Percentiles rank a stretch among this genome's conserved stretches.
phyloP scores from a whole-genome alignment of 83 land plant genomes.

The Thuja plicata region DNA sequence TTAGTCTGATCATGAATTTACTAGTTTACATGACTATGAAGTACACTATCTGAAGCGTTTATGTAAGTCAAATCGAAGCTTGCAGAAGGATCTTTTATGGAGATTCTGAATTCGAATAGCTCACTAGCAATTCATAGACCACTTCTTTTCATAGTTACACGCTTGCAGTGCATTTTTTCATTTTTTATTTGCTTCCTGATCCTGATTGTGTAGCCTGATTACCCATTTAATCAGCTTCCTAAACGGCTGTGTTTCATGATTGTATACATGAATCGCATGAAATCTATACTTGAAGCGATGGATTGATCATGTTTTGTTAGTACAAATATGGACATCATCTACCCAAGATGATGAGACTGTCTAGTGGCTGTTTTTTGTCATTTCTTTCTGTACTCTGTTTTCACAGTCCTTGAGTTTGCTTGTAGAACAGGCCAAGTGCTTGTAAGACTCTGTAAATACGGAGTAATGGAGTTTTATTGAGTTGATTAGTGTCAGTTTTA shows the following conservation, averaged over 20 bases:
- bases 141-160: background rate
- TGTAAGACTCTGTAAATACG: background rate
- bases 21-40: background rate
- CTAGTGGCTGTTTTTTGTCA: background rate
- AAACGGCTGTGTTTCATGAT: background rate
- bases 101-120: background rate
- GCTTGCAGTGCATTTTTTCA: background rate
- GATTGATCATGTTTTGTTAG: background rate
- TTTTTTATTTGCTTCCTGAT: background rate
- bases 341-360: background rate
- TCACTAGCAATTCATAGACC: background rate
- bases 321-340: background rate
- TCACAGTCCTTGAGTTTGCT: background rate
- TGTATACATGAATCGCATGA: background rate
- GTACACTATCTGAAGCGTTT: background rate
- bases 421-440: background rate
- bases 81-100: background rate
- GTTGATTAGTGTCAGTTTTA: background rate
- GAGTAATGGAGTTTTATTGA: background rate
- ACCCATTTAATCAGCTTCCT: background rate
- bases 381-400: background rate
- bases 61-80: background rate
- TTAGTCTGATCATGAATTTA: background rate
- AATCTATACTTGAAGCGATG: background rate
- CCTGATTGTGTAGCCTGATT: background rate